These are phyloP conservation scores for Monosporascus sp. DNA, from an alignment of 2,329 filamentous ascomycete genomes.

Conservation along the genomic window DNA sequence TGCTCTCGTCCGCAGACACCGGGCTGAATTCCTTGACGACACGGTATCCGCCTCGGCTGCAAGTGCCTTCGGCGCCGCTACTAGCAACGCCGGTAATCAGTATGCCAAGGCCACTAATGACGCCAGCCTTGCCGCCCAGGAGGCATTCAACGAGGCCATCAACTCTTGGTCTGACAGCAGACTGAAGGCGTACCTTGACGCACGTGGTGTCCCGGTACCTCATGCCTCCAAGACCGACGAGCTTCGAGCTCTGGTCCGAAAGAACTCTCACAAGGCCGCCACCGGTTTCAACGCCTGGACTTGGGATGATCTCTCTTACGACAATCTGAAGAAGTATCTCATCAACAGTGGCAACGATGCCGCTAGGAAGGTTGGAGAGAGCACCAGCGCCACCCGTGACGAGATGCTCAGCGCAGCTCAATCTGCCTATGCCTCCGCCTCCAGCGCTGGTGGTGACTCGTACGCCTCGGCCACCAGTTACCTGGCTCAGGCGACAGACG, in stretches of 20 bases:
- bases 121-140: constrained; percentile 55
- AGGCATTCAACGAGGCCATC: constrained; percentile 61
- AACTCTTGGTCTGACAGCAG: constrained; percentile 68
- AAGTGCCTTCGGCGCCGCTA: constrained; percentile 65
- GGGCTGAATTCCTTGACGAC: constrained; percentile 65
- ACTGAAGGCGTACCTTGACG: constrained; percentile 72
- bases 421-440: constrained; percentile 55
- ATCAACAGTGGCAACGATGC: constrained; percentile 45
- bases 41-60: constrained; percentile 52
- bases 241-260: constrained; percentile 68
- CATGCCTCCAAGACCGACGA: constrained; percentile 67
- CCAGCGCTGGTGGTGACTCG: constrained; percentile 48
- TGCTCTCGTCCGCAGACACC: constrained; percentile 84
- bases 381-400: constrained; percentile 63
- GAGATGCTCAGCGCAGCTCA: constrained; percentile 64
- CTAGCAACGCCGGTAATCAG: constrained; percentile 68
- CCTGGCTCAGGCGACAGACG: constrained; percentile 58
- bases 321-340: constrained; percentile 62
- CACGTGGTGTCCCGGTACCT: constrained; percentile 70
- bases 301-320: constrained; percentile 70
- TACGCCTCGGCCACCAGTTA: constrained; percentile 69
- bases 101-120: constrained; percentile 72
- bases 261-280: constrained; percentile 65
- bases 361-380: constrained; percentile 55
- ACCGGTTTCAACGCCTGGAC: constrained; percentile 68